Conservation (phyloP, 2,329 filamentous ascomycete species). For the Taxawa tesnikishii region DNA sequence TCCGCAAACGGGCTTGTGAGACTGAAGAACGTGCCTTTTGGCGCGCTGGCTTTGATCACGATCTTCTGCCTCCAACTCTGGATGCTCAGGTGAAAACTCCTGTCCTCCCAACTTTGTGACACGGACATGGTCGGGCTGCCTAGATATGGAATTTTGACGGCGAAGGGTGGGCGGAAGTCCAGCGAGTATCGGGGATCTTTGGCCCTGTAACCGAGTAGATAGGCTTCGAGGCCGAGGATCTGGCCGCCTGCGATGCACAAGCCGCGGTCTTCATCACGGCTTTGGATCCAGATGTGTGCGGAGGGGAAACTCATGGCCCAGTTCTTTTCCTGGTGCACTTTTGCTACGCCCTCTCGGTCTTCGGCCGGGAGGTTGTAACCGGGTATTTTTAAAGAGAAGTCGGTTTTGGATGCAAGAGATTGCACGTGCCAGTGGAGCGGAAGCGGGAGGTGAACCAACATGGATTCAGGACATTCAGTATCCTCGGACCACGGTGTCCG, state of each 20-base stretch:
- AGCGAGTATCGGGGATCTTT: conserved; percentile 18
- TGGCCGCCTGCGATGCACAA: conserved; percentile 26
- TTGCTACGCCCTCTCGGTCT: conserved; percentile 20
- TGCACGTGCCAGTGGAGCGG: conserved; percentile 42
- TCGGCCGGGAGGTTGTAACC: conserved; percentile 12
- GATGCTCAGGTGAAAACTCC: conserved; percentile 25
- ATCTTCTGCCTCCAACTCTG: conserved; percentile 28
- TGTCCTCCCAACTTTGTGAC: conserved; percentile 25
- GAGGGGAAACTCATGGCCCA: conserved; percentile 35
- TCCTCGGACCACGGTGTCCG: conserved; percentile 26
- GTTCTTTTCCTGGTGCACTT: conserved; percentile 39
- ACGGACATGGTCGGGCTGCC: conserved; percentile 29
- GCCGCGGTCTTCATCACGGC: conserved; percentile 14
- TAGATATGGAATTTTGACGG: conserved; percentile 22
- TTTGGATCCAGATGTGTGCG: conserved; percentile 30
- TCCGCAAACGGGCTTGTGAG: conserved; percentile 33
- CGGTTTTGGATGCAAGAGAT: conserved; percentile 27
- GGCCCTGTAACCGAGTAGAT: conserved; percentile 33
- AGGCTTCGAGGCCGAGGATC: conserved; percentile 30
- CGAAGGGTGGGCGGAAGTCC: conserved; percentile 33
- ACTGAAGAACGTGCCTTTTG: conserved; percentile 31
- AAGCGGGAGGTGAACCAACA: conserved; percentile 31
- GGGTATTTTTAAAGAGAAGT: conserved; percentile 27
- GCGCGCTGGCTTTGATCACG: conserved; percentile 26
- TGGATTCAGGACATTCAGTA: conserved; percentile 31